A percentile compares a stretch with the other conserved stretches of the same genome.
These are phyloP conservation scores for Hemileia vastatrix DNA, from an alignment of 1,284 basidiomycete species.

Conservation along the genomic window DNA sequence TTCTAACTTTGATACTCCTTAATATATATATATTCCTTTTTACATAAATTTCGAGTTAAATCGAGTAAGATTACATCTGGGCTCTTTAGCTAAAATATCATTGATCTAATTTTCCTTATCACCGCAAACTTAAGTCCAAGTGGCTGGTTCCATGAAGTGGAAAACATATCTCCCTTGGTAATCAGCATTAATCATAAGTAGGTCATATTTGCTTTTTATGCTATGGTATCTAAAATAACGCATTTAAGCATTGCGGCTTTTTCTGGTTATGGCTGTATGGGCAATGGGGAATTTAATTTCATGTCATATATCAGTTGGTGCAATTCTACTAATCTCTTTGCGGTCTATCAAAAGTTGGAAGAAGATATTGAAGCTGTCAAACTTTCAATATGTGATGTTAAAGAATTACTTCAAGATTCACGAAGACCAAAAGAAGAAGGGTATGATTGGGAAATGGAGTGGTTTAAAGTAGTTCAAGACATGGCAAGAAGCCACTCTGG, in stretches of 20 bases:
- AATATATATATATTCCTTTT: too few relatives aligned
- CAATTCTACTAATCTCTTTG: conserved; percentile 48
- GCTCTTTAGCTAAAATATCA: too few relatives aligned
- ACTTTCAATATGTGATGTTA: conserved; percentile 48
- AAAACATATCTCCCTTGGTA: conserved; percentile 18
- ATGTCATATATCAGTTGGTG: conserved; percentile 47
- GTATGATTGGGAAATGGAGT: conserved; percentile 46
- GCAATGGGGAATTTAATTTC: background rate
- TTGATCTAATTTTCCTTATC: too few relatives aligned
- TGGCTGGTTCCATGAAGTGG: conserved; percentile 16
- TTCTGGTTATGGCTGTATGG: background rate
- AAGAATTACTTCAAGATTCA: conserved; percentile 46
- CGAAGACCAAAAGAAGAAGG: conserved; percentile 1
- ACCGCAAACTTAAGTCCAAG: background rate
- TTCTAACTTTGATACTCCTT: too few relatives aligned
- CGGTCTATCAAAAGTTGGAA: conserved; percentile 47
- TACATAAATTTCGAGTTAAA: too few relatives aligned
- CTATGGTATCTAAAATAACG: background rate
- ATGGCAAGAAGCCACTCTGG: conserved; percentile 48
- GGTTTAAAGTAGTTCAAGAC: conserved; percentile 47
- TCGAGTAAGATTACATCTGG: conserved; percentile 45
- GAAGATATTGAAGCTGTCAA: conserved; percentile 46
- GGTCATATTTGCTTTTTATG: conserved; percentile 24
- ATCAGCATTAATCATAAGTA: conserved; percentile 47
- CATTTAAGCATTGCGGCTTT: background rate